Conservation (phyloP, 78 protist genomes). For the Chrysochromulina tobinii region DNA sequence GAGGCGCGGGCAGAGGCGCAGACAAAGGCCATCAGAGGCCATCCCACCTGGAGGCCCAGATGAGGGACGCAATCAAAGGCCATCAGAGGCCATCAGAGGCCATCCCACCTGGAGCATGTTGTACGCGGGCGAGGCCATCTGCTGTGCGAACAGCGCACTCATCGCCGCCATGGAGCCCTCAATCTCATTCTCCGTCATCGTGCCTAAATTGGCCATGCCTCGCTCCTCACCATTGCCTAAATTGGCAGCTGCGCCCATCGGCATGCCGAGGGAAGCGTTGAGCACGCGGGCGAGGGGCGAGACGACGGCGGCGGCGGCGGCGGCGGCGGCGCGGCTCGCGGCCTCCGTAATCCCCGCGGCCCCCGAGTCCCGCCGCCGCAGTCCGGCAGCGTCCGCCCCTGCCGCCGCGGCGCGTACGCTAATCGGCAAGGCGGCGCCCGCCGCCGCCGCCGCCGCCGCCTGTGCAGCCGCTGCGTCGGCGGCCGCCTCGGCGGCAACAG, state of each 20-base stretch:
- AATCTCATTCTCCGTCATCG: no score
- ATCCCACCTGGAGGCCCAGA: no score
- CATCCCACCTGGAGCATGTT: background rate
- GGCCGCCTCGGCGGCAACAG: background rate
- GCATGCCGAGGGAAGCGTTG: no score
- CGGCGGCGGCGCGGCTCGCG: background rate
- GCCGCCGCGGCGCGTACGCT: no score
- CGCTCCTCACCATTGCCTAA: no score
- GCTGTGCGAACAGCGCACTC: background rate
- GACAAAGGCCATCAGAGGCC: no score
- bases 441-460: background rate
- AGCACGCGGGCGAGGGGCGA: no score
- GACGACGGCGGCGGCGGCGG: background rate
- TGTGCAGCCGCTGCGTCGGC: background rate
- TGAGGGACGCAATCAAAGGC: no score
- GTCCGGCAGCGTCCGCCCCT: background rate
- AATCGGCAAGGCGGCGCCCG: background rate
- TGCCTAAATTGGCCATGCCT: no score
- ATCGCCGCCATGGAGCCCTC: background rate
- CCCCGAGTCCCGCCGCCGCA: background rate
- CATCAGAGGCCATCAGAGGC: no score
- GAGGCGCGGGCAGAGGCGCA: no score
- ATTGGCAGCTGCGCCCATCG: no score
- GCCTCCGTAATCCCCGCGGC: background rate
- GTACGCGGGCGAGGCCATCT: constrained; percentile 1